phyloP scores from a whole-genome alignment of 2,329 filamentous ascomycete species.

The Kalaharituber pfeilii region DNA sequence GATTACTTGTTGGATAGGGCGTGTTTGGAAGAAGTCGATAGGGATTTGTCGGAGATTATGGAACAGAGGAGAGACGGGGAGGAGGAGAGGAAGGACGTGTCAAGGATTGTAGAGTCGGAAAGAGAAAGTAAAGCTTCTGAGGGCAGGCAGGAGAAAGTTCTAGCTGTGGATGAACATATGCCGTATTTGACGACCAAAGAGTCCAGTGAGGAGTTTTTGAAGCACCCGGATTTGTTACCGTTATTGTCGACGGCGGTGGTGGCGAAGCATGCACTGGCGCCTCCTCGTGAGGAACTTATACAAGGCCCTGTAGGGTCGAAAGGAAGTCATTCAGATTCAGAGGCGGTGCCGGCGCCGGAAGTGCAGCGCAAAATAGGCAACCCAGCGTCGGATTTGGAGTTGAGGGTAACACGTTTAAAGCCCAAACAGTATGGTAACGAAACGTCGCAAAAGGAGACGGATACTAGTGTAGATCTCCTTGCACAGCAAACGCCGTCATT shows the following conservation, averaged over 20 bases:
- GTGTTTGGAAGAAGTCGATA: neutral
- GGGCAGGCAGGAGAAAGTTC: neutral
- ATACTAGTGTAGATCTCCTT: too few relatives aligned
- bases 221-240: neutral
- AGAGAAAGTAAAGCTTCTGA: neutral
- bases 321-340: neutral
- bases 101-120: neutral
- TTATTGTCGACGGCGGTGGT: neutral
- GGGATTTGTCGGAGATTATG: neutral
- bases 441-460: too few relatives aligned
- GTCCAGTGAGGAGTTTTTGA: neutral
- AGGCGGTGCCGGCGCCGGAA: neutral
- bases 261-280: neutral
- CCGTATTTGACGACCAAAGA: neutral
- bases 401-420: constrained; percentile 2
- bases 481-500: too few relatives aligned
- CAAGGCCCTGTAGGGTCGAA: neutral
- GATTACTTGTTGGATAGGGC: neutral
- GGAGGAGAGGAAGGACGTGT: neutral
- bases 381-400: neutral
- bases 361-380: neutral
- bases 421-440: too few relatives aligned
- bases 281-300: neutral
- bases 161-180: neutral
- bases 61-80: neutral